Evolutionary conservation across 345 rosid species (phyloP), one percentile per base, ranked within the genome.

Genomic region (Eucalyptus curtisii): DNA sequence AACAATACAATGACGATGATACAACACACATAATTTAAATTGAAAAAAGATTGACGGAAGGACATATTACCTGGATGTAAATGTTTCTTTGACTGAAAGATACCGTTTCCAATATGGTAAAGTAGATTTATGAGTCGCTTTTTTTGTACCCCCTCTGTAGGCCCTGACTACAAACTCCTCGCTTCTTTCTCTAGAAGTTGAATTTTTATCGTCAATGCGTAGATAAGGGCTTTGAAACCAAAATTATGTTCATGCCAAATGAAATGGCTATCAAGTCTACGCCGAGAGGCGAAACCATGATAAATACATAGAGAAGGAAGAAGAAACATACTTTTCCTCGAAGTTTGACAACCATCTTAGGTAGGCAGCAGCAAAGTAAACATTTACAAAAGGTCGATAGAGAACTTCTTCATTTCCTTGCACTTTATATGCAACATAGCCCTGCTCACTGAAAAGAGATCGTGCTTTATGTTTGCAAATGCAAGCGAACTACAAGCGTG

Each of bases 151-250:
- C 64, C 98, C 98, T 68, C 87, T 93, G 86, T 96, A 95, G 66
- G 99, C 96, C 90, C 99, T 93, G 71, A 98, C 95, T 53, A 95
- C 90, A 92, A 92, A 98, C 93, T 98, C 99, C 93, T 98, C 99
- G 25, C 95, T 93, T 93, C 98, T 94, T 91, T 89, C 95, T 91
- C 99, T 98, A 93, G 92, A 89, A 89, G 91, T 49, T 84, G 71
- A 88, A 49, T 31, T 24, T 57, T 27, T 30, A 80, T 71, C 86
- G 49, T 91, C 84, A 94, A 82, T 7, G 88, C 50, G 17, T 87
- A 87, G 82, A 55, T 44, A 66, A 87, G 82, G 47, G 84, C 42
- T 66, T 66, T 9, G 81, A 44, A 44, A 31, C 30, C 79, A 24
- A 47, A 47, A 25, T 30, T 66, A n/a, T 47, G 47, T 31, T n/a